Conservation (phyloP, 2,329 filamentous ascomycete genomes). For the Colletotrichum nymphaeae region DNA sequence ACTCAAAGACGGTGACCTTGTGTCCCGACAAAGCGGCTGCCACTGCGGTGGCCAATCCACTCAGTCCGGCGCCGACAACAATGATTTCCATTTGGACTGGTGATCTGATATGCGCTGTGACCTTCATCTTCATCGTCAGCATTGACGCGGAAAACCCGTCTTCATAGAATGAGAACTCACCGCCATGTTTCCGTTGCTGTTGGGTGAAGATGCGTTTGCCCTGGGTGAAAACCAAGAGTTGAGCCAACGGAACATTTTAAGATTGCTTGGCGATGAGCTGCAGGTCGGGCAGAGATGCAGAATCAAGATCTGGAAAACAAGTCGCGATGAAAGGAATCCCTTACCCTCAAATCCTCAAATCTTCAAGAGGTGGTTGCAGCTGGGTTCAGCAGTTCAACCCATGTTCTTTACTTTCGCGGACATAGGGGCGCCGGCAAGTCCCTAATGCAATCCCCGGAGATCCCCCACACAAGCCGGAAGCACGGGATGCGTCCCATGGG, state of each 20-base stretch:
- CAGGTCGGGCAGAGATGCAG: neutral
- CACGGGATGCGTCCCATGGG: constrained; percentile 15
- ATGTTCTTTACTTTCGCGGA: constrained; percentile 6
- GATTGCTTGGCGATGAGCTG: too few relatives aligned
- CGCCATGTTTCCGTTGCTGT: neutral
- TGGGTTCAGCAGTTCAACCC: constrained; percentile 18
- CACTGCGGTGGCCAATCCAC: constrained; percentile 53
- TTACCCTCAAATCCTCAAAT: neutral
- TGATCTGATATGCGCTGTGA: constrained; percentile 16
- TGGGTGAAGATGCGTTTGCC: neutral
- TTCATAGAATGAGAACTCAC: neutral
- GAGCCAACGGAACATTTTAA: constrained; percentile 3
- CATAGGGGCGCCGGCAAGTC: constrained; percentile 6
- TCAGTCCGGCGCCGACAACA: constrained; percentile 56
- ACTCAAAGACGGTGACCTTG: constrained; percentile 54
- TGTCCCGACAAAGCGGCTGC: constrained; percentile 51
- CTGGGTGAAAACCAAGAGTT: constrained; percentile 5
- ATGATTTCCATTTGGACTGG: constrained; percentile 46
- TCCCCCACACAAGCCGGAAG: constrained; percentile 27
- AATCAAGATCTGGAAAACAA: neutral
- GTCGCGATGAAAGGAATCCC: neutral
- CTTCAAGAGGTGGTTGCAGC: neutral
- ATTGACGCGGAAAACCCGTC: neutral
- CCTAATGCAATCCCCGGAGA: constrained; percentile 19
- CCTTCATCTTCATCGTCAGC: neutral